Base-by-base conservation (phyloP, 1,139 yeast species). In the Sugiyamaella japonica region DNA sequence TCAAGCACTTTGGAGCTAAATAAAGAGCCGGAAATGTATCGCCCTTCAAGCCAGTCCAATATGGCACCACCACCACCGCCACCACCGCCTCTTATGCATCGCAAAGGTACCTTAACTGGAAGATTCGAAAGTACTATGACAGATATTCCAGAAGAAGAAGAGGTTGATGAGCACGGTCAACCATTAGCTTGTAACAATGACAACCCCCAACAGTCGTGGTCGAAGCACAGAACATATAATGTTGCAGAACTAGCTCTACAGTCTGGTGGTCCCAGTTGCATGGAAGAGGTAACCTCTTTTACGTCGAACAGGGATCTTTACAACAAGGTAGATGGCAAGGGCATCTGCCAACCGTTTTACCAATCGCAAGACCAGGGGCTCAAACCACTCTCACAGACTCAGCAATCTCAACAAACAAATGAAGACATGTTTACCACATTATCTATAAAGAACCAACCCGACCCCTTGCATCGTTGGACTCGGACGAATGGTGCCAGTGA, bases 91-190 rank as follows among this genome's bases (percentile, higher is more conserved):
- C 10, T 38, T 3, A 7, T 23, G 25, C n/a, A 16, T 17, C 41
- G n/a, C 12, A 15, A 5, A 38, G 7, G n/a, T 15, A 9, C 15
- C 5, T 7, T 20, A 3, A 15, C 10, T 9, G 25, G 41, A 16
- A 38, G 41, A 17, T 38, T 38, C 9, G 41, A 38, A 38, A 38
- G 17, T 17, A 38, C 41, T 2, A 38, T 38, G 41, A 16, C n/a
- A 16, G 25, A 23, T 16, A 38, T 38, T 17, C 41, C 41, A 16
- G 41, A 38, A 12, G 44, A 38, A 12, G 44, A 40, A 40, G 44
- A 25, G 12, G 7, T 40, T 9, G 44, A 40, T 5, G 44, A 40
- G 13, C 28, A 25, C 6, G 44, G 16, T 23, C 41, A 16, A 38
- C 41, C 41, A 7, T 8, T 38, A 9, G 32, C 7, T 40, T 25